A percentile compares a stretch with the other conserved stretches of the same genome.
Evolutionary conservation across 352 stramenopile species (phyloP).

Genomic region (Lagenidium sp.): DNA sequence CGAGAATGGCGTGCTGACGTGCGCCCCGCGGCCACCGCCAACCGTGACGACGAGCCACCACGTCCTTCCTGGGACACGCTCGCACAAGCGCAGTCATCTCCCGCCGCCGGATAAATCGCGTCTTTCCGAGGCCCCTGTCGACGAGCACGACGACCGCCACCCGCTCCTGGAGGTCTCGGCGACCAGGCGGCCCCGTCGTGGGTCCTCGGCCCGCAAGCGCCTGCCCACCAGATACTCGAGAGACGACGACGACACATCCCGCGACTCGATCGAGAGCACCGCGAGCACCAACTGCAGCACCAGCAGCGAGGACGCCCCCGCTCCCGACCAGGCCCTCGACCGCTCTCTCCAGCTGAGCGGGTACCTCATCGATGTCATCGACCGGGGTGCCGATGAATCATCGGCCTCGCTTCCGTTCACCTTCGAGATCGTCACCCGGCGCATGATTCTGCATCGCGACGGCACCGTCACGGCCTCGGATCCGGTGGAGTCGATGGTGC

Average conservation of each 20-base stretch:
- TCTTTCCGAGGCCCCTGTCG: too few relatives aligned
- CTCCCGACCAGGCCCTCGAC: too few relatives aligned
- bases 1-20: slow-evolving; percentile 38
- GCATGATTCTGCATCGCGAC: slow-evolving; percentile 23
- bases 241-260: slow-evolving; percentile 7
- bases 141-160: too few relatives aligned
- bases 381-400: slow-evolving; percentile 32
- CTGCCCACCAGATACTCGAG: too few relatives aligned
- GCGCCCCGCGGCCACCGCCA: slow-evolving; percentile 13
- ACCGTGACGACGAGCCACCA: too few relatives aligned
- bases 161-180: too few relatives aligned
- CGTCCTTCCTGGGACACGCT: too few relatives aligned
- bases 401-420: slow-evolving; percentile 31
- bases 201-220: too few relatives aligned
- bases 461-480: slow-evolving; percentile 15
- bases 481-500: slow-evolving; percentile 37
- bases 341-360: slow-evolving; percentile 62
- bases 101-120: too few relatives aligned
- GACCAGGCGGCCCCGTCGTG: too few relatives aligned
- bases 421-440: slow-evolving; percentile 55
- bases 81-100: too few relatives aligned
- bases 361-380: slow-evolving; percentile 45
- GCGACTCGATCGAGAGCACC: background rate
- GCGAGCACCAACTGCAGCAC: slow-evolving; percentile 11
- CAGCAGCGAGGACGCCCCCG: slow-evolving; percentile 8